Base-by-base conservation (phyloP, 371 early-diverging fungal species). In the Parasitella parasitica region DNA sequence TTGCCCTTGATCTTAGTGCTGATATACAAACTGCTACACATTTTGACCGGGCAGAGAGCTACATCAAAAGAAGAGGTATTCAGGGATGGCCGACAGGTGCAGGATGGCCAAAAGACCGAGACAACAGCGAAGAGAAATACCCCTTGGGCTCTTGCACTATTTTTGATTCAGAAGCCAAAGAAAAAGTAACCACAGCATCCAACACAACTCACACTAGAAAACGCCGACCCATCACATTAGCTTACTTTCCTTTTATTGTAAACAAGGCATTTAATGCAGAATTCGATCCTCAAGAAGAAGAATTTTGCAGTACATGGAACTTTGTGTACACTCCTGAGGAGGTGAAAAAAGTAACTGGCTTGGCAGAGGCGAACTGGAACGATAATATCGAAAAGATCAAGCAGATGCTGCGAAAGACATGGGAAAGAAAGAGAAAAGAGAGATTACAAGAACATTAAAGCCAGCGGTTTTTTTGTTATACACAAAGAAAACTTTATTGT, bases 1-100 rank as follows among this genome's bases (percentile, higher is more conserved):
- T 92, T 6, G 84, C 86, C 0, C 73, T 92, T 20, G 92, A 92
- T 62, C 64, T 83, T n/a, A 84, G 85, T 61, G 89, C 88, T 9
- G 87, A 88, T 56, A 89, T 89, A 35, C 88, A 89, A 43, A 73
- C 76, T 13, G 82, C 82, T 15, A 82, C 87, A 5, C 85, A 86
- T 78, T 86, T 89, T 65, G 84, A 83, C 49, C 81, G 86, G 26
- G 86, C 89, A 67, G 88, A 84, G 46, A 79, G 81, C 3, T 82
- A 82, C 53, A 79, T 70, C 3, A 77, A 80, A 43, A 70, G 86
- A 20, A 72, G 81, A 28, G 82, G 83, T 4, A 80, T 84, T 22
- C 51, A 73, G 35, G 74, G 86, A 0, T 83, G 86, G 84, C 84
- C 84, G 0, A 64, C 55, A 15, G 72, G 69, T 6, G 80, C 77